A percentile compares a stretch with the other conserved stretches of the same genome.
Evolutionary conservation across 352 stramenopile genomes (phyloP).

Genomic region (Phytopythium boreale): DNA sequence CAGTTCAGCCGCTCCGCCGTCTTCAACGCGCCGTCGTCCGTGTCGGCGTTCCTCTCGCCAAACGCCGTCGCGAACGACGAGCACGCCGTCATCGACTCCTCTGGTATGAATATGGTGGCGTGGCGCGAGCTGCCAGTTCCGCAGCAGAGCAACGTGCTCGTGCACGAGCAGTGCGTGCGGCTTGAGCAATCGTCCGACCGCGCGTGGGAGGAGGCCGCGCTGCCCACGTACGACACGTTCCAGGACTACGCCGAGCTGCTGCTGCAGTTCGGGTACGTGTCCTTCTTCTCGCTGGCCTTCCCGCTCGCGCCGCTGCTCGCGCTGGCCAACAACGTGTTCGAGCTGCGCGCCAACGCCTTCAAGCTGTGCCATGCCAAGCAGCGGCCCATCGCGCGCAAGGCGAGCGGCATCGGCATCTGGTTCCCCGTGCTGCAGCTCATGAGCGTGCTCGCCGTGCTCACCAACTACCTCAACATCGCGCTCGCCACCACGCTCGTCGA

Average conservation of each 20-base stretch:
- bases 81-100: neutral
- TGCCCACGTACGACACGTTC: conserved; percentile 93
- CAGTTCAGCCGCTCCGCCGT: conserved; percentile 62
- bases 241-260: conserved; percentile 94
- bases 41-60: conserved; percentile 5
- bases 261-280: conserved; percentile 95
- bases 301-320: conserved; percentile 93
- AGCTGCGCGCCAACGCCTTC: conserved; percentile 93
- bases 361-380: conserved; percentile 93
- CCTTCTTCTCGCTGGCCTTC: conserved; percentile 94
- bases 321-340: conserved; percentile 92
- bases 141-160: conserved; percentile 47
- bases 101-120: conserved; percentile 16
- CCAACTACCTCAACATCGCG: conserved; percentile 94
- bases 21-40: conserved; percentile 36
- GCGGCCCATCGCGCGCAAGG: conserved; percentile 89
- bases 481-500: conserved; percentile 77
- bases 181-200: conserved; percentile 77
- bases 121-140: neutral
- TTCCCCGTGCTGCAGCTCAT: conserved; percentile 93
- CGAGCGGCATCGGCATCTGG: conserved; percentile 90
- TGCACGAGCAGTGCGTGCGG: conserved; percentile 75
- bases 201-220: conserved; percentile 89
- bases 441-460: conserved; percentile 93
- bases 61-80: neutral